These are phyloP conservation scores for Penicillium canariense DNA, from an alignment of 495 filamentous ascomycete genomes.

Conservation along the genomic window DNA sequence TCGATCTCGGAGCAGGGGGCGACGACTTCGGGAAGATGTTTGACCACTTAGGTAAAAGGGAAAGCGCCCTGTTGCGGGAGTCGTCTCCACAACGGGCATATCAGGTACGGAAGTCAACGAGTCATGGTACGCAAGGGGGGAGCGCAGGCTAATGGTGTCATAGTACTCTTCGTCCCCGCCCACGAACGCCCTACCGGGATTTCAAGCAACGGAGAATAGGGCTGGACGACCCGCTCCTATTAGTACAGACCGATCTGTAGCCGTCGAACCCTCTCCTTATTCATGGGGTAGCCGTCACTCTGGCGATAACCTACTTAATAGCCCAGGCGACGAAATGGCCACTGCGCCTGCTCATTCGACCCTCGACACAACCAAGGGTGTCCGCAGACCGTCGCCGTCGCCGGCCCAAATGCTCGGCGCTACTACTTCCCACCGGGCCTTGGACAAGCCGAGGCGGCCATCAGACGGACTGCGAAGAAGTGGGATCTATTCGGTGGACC, in stretches of 20 bases:
- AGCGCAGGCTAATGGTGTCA: conserved; percentile 13
- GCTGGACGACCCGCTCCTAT: conserved; percentile 50
- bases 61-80: conserved; percentile 35
- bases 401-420: conserved; percentile 23
- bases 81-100: conserved; percentile 20
- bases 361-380: conserved; percentile 13
- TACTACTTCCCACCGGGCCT: conserved; percentile 39
- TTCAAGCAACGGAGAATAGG: conserved; percentile 20
- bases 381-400: conserved; percentile 21
- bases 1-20: conserved; percentile 42
- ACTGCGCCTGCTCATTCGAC: conserved; percentile 7
- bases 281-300: conserved; percentile 70
- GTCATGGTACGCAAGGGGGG: conserved; percentile 4
- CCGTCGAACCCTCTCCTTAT: conserved; percentile 58
- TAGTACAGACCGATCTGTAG: conserved; percentile 54
- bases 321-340: conserved; percentile 10
- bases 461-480: conserved; percentile 49
- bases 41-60: conserved; percentile 56
- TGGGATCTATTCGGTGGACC: conserved; percentile 43
- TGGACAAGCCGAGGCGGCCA: conserved; percentile 29
- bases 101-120: conserved; percentile 20
- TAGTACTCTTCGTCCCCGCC: conserved; percentile 28
- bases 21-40: conserved; percentile 70
- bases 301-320: conserved; percentile 56
- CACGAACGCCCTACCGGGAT: conserved; percentile 13